Percentiles rank a stretch among this genome's conserved stretches.
phyloP scores from a whole-genome alignment of 192 early-diverging fungal species.

The Coemansia javaensis region DNA sequence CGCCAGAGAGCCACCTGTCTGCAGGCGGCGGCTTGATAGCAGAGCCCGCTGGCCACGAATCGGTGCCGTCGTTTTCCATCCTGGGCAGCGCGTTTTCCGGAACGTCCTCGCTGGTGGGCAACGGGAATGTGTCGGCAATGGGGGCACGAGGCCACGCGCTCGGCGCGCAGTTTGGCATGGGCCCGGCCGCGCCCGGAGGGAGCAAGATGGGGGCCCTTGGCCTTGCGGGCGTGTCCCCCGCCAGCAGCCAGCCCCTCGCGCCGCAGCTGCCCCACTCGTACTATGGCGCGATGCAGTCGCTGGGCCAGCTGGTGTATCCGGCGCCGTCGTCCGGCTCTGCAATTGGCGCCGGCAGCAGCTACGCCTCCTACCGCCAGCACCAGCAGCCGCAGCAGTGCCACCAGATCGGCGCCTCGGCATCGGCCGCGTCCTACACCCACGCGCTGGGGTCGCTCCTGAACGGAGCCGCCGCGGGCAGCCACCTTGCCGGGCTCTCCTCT shows the following conservation, averaged over 20 bases:
- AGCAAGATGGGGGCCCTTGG: slow-evolving; percentile 21
- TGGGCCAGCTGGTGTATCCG: slow-evolving; percentile 28
- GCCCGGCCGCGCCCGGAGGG: neutral
- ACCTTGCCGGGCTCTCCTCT: neutral
- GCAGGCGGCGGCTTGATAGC: too few species aligned
- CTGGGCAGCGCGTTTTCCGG: slow-evolving; percentile 6
- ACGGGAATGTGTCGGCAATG: too few species aligned
- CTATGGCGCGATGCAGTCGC: slow-evolving; percentile 32
- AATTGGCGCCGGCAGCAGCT: slow-evolving; percentile 3
- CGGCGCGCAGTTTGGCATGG: neutral
- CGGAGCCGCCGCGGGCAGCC: neutral
- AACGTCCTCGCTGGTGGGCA: too few species aligned
- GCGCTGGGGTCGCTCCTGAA: slow-evolving; percentile 14
- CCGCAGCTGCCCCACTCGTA: slow-evolving; percentile 21
- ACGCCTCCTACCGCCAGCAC: neutral
- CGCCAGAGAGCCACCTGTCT: neutral
- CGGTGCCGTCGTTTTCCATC: slow-evolving; percentile 5
- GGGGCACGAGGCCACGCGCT: slow-evolving; percentile 1
- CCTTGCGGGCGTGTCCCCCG: slow-evolving; percentile 19
- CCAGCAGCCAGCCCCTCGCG: slow-evolving; percentile 14
- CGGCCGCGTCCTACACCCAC: slow-evolving; percentile 5
- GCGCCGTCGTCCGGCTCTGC: neutral
- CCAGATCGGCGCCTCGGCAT: neutral
- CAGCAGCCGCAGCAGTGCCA: neutral
- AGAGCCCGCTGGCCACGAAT: neutral